Evolutionary conservation across 768 basidiomycete genomes (phyloP).

Genomic region (Podaxis carcinomalis): DNA sequence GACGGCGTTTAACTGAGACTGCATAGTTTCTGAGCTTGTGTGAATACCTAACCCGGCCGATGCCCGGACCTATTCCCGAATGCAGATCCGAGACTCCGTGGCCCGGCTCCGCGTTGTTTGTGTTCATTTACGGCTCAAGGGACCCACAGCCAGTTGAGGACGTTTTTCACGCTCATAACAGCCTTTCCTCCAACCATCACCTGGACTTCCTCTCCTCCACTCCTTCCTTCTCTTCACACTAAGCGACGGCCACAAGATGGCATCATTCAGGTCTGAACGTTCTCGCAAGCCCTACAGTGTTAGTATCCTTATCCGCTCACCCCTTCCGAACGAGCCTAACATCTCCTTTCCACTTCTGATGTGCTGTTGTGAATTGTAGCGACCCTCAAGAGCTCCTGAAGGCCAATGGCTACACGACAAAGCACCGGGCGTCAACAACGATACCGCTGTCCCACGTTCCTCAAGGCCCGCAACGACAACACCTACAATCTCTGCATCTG

Average conservation of each 20-base stretch:
- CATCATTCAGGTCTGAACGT: constrained; percentile 19
- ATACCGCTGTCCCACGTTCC: constrained; percentile 15
- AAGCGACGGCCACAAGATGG: constrained; percentile 14
- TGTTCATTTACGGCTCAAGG: constrained; percentile 2
- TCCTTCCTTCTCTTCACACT: constrained; percentile 1
- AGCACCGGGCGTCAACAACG: constrained; percentile 40
- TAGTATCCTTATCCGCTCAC: constrained; percentile 2
- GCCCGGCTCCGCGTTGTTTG: constrained; percentile 3
- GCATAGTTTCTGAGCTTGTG: neutral
- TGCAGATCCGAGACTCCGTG: neutral
- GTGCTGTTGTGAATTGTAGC: constrained; percentile 29
- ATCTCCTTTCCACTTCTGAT: neutral
- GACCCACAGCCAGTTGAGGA: neutral
- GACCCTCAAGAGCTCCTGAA: constrained; percentile 53
- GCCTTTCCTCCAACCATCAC: constrained; percentile 12
- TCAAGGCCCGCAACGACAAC: constrained; percentile 17
- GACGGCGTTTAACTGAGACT: neutral
- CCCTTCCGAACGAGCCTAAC: neutral
- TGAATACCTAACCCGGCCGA: neutral
- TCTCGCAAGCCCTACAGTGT: constrained; percentile 26
- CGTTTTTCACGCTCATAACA: neutral
- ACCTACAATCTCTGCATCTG: constrained; percentile 15
- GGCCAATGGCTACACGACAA: constrained; percentile 78
- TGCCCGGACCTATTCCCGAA: neutral
- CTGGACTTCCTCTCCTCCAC: constrained; percentile 11